Evolutionary conservation across 257 asterid species (phyloP), one percentile per base, ranked within the genome.

Genomic region (Datura wrightii): DNA sequence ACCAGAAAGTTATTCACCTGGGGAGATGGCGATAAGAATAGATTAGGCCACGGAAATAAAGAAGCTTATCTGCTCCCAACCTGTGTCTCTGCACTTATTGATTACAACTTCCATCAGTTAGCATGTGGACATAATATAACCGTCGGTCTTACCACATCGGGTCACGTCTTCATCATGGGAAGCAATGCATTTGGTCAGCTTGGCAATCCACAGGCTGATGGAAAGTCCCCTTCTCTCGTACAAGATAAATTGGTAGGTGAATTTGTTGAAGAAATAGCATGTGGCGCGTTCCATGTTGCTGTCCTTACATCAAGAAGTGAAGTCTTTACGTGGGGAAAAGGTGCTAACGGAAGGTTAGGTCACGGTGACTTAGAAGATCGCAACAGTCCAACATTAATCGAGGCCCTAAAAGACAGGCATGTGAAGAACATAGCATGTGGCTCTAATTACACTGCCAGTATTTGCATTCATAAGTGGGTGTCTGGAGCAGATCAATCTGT

Each of bases 391-490:
- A 96, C 95, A 1, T 80, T 94, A 76, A 88, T 96, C 9, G 99
- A 96, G 86, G 92, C 97, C 55, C 88, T 94, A 11, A 94, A 89
- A 85, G 98, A 96, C 87, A 90, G 90, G 88, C 95, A 90, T n/a
- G 98, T 94, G 74, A 93, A 93, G 84, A 93, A 90, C 82, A 89
- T 96, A 52, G 91, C 93, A 3, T 96, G 99, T 74, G 99, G 99
- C 24, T 93, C 98, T 7, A 96, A 91, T 86, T 96, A 87, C 83
- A 93, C 97, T 2, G 91, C 98, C 2, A 86, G 92, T 86, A 91
- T 96, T 82, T 96, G 98, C 91, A 93, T 93, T 86, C 98, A 94
- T 78, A 96, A 91, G 83, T 96, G 99, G 98, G 94, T 92, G 8
- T 92, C 98, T 0, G 99, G 98, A 15, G 94, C 94, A 24, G 99